Conservation (phyloP, 495 filamentous ascomycete genomes). For the Aspergillus leporis region DNA sequence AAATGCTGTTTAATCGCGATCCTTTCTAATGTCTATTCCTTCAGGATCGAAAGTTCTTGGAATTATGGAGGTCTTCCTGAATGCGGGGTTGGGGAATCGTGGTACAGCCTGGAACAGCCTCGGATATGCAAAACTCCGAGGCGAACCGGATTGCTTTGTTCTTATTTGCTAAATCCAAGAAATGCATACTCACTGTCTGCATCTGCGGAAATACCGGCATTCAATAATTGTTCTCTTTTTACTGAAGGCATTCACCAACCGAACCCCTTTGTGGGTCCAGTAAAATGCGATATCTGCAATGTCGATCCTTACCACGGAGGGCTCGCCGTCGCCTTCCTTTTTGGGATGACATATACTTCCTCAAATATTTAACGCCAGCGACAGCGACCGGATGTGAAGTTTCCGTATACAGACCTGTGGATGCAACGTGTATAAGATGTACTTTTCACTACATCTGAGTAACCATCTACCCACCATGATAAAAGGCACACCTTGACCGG, state of each 20-base stretch:
- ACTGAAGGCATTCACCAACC: neutral
- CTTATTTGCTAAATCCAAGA: too few relatives aligned
- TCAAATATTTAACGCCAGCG: neutral
- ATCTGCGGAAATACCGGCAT: too few relatives aligned
- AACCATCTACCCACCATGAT: neutral
- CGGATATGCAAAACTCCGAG: constrained; percentile 7
- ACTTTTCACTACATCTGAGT: constrained; percentile 4
- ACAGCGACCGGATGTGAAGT: neutral
- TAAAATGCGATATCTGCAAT: too few relatives aligned
- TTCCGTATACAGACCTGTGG: neutral
- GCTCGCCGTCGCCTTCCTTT: constrained; percentile 23
- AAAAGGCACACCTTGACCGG: neutral
- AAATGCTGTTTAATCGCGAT: neutral
- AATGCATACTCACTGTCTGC: neutral
- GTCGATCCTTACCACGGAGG: neutral
- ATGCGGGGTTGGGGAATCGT: neutral
- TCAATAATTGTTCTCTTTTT: too few relatives aligned
- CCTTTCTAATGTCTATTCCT: neutral
- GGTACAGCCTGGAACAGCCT: neutral
- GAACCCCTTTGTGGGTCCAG: neutral
- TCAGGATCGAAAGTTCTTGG: neutral
- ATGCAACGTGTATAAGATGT: neutral
- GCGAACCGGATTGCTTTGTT: too few relatives aligned
- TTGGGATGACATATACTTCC: neutral
- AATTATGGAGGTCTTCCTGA: neutral